Base-by-base conservation (phyloP, 2,329 filamentous ascomycete species). In the Colletotrichum cuscutae region DNA sequence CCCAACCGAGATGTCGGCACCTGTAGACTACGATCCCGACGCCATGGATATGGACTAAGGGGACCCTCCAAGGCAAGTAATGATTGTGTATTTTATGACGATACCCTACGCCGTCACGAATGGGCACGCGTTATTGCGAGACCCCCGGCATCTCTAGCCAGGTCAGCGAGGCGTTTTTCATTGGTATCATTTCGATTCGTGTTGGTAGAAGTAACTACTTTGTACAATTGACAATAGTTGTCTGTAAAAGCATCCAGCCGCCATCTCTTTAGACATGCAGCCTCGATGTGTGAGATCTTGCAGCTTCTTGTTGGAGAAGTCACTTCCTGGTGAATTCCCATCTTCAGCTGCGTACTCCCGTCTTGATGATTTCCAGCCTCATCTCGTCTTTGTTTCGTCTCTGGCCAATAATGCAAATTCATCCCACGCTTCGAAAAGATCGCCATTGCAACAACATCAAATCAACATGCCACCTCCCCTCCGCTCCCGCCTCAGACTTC, bases 41-140 rank as follows among this genome's bases (percentile, higher is more conserved):
- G 90, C 88, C 15, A 94, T 94, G 92, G 91, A 93, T 65, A 82
- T 93, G 77, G 91, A 91, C 73, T 89, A 80, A 80, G 68, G 56
- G n/a, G n/a, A 22, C 5, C 58, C 71, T 12, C 8, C n/a, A 32
- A 67, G 60, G 67, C 67, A 54, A 58, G 57, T 68, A 37, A 35
- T 32, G 12, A 53, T 30, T 59, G 22, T 54, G 5, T 53, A 53
- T 32, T 24, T 49, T 65, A 56, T 53, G 8, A 71, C 56, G 60
- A 71, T 65, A 65, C 19, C 42, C 71, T 71, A 61, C 49, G 46
- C 61, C 37, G n/a, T 24, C 22, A 57, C 52, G 35, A 49, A 57
- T 2, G 24, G 35, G n/a, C n/a, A 49, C 24, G 28, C 6, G 26
- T 8, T 24, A 12, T n/a, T 58, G 52, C 49, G 22, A 64, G 28